A percentile compares a stretch with the other conserved stretches of the same genome.
These are phyloP conservation scores for Suillus weaverae DNA, from an alignment of 768 basidiomycete species.

Conservation along the genomic window DNA sequence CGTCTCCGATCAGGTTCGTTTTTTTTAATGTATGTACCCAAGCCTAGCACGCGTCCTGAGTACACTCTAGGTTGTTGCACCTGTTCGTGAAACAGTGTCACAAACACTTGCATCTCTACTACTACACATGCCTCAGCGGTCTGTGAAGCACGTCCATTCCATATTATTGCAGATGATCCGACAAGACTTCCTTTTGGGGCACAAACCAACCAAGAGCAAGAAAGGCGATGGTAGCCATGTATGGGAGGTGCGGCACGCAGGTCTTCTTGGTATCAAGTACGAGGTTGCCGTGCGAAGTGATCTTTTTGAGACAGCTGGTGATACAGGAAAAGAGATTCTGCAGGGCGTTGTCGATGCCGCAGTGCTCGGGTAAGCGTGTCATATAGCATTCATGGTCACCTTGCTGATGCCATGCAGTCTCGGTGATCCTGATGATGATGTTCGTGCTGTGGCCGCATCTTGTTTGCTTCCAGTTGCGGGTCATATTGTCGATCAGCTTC, in stretches of 20 bases:
- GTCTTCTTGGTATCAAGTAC: constrained; percentile 94
- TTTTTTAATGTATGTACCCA: background rate
- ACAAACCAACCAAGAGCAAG: constrained; percentile 33
- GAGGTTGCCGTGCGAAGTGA: constrained; percentile 93
- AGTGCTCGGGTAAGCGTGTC: constrained; percentile 72
- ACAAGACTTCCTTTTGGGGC: constrained; percentile 67
- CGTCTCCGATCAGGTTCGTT: constrained; percentile 78
- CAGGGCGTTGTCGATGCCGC: constrained; percentile 87
- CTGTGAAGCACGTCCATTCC: constrained; percentile 76
- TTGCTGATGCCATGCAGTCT: constrained; percentile 51
- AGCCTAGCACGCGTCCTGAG: constrained; percentile 6
- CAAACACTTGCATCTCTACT: constrained; percentile 91
- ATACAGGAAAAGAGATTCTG: constrained; percentile 58
- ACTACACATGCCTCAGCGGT: constrained; percentile 82
- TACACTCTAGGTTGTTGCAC: constrained; percentile 74
- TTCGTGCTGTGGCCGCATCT: constrained; percentile 91
- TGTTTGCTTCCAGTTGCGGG: constrained; percentile 87
- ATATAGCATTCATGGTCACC: background rate
- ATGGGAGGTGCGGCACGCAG: constrained; percentile 99
- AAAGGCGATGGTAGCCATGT: constrained; percentile 56
- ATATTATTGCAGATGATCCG: constrained; percentile 92
- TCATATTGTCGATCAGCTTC: constrained; percentile 74
- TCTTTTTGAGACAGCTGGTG: constrained; percentile 53
- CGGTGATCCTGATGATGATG: constrained; percentile 91
- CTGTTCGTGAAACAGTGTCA: constrained; percentile 93